phyloP scores from a whole-genome alignment of 2,329 filamentous ascomycete species.

The Calycina herbarum region DNA sequence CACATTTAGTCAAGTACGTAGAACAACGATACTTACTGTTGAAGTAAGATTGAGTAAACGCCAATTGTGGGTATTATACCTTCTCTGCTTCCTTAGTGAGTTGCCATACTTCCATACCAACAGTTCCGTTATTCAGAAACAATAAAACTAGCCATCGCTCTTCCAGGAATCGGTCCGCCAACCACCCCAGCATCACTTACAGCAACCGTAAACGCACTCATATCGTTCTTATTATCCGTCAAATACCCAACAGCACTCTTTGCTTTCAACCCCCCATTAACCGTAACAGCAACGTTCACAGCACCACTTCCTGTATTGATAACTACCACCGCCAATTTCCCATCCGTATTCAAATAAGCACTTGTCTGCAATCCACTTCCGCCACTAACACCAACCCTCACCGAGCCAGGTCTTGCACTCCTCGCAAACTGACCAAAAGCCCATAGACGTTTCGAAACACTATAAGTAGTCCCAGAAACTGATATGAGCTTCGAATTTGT shows the following conservation, averaged over 20 bases:
- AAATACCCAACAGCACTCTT: not conserved
- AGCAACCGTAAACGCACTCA: not conserved
- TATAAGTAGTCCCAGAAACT: conserved; percentile 11
- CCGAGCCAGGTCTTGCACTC: conserved; percentile 23
- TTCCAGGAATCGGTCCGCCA: conserved; percentile 7
- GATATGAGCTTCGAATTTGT: conserved; percentile 39
- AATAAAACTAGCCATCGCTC: conserved; percentile 10
- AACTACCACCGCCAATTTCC: conserved; percentile 10
- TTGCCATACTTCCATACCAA: too few species aligned
- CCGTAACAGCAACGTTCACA: not conserved
- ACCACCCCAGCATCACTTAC: conserved; percentile 4
- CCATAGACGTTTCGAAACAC: conserved; percentile 23
- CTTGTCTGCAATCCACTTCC: conserved; percentile 8
- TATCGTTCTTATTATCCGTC: conserved; percentile 12
- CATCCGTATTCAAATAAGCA: conserved; percentile 16
- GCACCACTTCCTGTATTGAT: conserved; percentile 10
- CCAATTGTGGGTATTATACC: too few species aligned
- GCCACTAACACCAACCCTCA: conserved; percentile 18
- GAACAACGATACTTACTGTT: too few species aligned
- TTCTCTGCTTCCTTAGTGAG: too few species aligned
- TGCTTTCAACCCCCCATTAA: conserved; percentile 3
- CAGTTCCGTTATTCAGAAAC: not conserved
- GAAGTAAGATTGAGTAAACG: too few species aligned
- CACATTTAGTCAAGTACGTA: too few species aligned
- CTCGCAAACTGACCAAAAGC: conserved; percentile 27